Percentiles rank a stretch among this genome's conserved stretches.
Conservation (phyloP, 1,284 basidiomycete species). For the Pseudozyma sp. region DNA sequence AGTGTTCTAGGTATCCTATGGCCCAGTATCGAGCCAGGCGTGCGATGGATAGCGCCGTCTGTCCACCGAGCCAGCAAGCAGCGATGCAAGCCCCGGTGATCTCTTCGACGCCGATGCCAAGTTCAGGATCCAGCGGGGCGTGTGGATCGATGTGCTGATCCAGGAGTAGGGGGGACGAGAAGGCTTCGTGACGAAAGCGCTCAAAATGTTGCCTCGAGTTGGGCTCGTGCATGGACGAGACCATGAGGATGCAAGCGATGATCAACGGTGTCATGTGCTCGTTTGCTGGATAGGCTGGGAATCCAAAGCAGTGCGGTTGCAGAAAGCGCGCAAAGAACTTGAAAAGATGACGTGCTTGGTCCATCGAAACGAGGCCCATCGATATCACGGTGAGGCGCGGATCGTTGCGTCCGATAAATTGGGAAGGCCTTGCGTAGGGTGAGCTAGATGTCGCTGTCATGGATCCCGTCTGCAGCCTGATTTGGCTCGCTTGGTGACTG, state of each 20-base stretch:
- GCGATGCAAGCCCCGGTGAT: conserved; percentile 63
- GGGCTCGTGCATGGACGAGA: conserved; percentile 58
- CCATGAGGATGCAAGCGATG: conserved; percentile 58
- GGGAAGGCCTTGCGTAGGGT: conserved; percentile 46
- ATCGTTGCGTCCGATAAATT: conserved; percentile 54
- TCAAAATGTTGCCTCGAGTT: conserved; percentile 39
- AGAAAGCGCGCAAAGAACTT: conserved; percentile 59
- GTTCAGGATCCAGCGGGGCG: conserved; percentile 56
- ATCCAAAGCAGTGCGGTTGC: conserved; percentile 62
- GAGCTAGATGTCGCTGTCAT: conserved; percentile 4
- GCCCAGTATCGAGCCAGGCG: conserved; percentile 57
- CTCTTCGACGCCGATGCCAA: conserved; percentile 64
- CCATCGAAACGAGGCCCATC: conserved; percentile 55
- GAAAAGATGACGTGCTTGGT: conserved; percentile 56
- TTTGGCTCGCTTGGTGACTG: neutral
- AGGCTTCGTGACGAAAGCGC: conserved; percentile 49
- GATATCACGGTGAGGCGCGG: conserved; percentile 60
- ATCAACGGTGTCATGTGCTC: conserved; percentile 64
- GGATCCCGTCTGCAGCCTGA: neutral
- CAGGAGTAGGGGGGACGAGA: conserved; percentile 43
- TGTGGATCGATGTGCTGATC: conserved; percentile 43
- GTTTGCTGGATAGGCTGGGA: conserved; percentile 57
- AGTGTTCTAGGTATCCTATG: conserved; percentile 57
- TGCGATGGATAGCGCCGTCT: conserved; percentile 43
- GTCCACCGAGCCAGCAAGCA: conserved; percentile 55